Conservation (phyloP, 2,329 filamentous ascomycete genomes). For the Pestalotiopsis sp. region DNA sequence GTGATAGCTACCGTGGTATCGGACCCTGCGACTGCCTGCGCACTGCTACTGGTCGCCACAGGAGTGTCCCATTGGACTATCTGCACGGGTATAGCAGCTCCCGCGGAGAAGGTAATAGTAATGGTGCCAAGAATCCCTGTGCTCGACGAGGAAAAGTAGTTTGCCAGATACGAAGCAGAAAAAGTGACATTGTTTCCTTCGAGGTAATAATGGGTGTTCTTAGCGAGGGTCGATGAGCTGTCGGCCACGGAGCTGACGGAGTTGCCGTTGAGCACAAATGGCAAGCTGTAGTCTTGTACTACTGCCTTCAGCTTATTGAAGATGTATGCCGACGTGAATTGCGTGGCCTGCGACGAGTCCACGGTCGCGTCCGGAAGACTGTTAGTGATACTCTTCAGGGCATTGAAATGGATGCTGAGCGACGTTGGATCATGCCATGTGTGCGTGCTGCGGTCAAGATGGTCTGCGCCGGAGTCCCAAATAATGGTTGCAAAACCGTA, state of each 20-base stretch:
- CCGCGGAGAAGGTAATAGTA: not conserved
- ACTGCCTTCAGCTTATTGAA: not conserved
- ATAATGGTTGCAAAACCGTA: not conserved
- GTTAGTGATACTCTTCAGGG: not conserved
- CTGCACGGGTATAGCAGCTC: not conserved
- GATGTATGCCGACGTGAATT: not conserved
- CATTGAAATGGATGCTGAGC: not conserved
- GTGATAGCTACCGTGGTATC: not conserved
- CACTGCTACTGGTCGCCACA: not conserved
- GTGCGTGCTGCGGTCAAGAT: not conserved
- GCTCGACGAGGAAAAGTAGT: not conserved
- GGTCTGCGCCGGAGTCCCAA: not conserved
- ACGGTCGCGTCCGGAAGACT: not conserved
- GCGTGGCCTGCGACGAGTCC: not conserved
- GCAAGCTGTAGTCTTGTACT: not conserved
- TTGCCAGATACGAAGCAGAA: not conserved
- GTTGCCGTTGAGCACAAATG: not conserved
- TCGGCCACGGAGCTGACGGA: not conserved
- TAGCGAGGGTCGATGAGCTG: not conserved
- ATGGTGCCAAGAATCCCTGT: not conserved
- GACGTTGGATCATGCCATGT: not conserved
- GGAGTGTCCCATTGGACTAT: not conserved
- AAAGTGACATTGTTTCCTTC: not conserved
- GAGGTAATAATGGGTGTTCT: not conserved
- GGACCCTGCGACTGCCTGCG: not conserved